Conservation (phyloP, 768 basidiomycete genomes). For the Mrakia frigida region DNA sequence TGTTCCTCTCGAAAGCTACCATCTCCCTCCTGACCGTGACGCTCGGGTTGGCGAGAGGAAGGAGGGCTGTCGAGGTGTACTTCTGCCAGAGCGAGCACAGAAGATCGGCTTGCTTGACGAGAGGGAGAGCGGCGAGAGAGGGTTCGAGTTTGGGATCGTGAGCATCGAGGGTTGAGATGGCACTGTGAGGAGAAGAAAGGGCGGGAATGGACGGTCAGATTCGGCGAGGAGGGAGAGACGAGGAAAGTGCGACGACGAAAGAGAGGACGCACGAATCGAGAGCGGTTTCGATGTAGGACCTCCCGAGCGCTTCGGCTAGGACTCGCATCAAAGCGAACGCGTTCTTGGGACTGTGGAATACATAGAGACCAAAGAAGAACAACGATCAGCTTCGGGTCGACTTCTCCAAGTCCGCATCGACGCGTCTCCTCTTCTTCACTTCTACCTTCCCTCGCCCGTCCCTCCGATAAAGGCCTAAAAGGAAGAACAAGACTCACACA, state of each 20-base stretch:
- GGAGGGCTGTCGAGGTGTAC: constrained; percentile 81
- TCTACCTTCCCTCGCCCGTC: too few relatives aligned
- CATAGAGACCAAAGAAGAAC: not conserved
- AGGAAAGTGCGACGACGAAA: not conserved
- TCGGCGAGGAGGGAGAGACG: not conserved
- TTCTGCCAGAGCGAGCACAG: constrained; percentile 96
- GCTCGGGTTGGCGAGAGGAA: constrained; percentile 70
- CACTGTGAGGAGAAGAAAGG: constrained; percentile 48
- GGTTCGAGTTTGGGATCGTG: constrained; percentile 76
- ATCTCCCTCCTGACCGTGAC: constrained; percentile 88
- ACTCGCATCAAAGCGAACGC: constrained; percentile 75
- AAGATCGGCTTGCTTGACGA: constrained; percentile 70
- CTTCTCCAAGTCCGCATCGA: not conserved
- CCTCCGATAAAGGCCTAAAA: too few relatives aligned
- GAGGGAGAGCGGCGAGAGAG: constrained; percentile 59
- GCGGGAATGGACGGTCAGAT: not conserved
- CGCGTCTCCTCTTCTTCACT: too few relatives aligned
- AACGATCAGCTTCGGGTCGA: constrained; percentile 24
- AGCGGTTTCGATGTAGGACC: constrained; percentile 81
- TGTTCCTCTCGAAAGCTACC: constrained; percentile 84
- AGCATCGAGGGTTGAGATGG: constrained; percentile 63
- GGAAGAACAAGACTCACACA: constrained; percentile 56
- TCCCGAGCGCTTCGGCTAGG: constrained; percentile 77
- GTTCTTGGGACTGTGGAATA: constrained; percentile 68
- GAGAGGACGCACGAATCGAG: constrained; percentile 71